Conservation (phyloP, 495 filamentous ascomycete species). For the Hyaloscypha finlandica region DNA sequence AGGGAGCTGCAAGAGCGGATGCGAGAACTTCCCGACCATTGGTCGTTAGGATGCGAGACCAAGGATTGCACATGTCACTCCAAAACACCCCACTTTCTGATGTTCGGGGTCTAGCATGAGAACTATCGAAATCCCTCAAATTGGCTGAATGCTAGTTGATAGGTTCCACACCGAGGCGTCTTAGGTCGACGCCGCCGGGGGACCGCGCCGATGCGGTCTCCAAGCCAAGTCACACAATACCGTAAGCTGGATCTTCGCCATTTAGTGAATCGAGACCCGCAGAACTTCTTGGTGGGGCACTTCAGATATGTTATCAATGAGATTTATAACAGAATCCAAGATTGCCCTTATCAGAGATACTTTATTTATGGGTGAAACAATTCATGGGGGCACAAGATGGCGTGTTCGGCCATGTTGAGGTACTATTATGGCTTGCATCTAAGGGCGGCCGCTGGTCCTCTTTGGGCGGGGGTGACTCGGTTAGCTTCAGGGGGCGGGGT, state of each 20-base stretch:
- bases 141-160: neutral
- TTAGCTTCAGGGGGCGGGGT: neutral
- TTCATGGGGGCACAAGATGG: neutral
- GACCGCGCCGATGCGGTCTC: neutral
- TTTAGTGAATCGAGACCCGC: neutral
- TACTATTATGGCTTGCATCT: too few species aligned
- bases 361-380: neutral
- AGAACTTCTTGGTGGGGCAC: neutral
- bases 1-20: conserved; percentile 1
- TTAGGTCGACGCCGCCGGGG: neutral
- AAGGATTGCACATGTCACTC: conserved; percentile 15
- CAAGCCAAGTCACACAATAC: too few species aligned
- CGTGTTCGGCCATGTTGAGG: neutral
- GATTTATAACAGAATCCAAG: neutral
- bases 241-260: too few species aligned
- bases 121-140: neutral
- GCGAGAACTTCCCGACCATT: neutral
- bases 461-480: neutral
- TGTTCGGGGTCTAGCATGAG: neutral
- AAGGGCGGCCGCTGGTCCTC: too few species aligned
- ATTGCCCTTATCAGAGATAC: neutral
- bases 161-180: neutral
- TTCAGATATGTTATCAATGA: neutral
- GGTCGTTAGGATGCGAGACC: neutral
- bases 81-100: neutral